Conservation (phyloP, 768 basidiomycete species). For the Nevesoporus exiguus region DNA sequence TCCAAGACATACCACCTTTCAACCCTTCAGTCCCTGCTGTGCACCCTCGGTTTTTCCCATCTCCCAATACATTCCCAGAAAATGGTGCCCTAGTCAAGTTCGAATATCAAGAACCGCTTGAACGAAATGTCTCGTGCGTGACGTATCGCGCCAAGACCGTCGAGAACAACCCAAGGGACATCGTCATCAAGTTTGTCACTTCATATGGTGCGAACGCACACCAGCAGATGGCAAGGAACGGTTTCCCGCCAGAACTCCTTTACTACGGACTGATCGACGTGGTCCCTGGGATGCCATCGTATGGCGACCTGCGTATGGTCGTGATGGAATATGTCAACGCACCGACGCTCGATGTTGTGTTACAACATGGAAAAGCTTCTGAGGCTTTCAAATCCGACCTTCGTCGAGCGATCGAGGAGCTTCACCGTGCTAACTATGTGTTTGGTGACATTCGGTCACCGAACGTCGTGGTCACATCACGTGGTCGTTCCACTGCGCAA, state of each 20-base stretch:
- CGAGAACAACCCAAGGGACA: background rate
- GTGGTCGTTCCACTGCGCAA: background rate
- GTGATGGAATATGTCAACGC: background rate
- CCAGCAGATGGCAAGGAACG: constrained; percentile 25
- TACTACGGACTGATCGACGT: constrained; percentile 27
- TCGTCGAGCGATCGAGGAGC: background rate
- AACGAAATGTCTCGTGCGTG: constrained; percentile 15
- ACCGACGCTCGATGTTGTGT: background rate
- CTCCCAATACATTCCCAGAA: background rate
- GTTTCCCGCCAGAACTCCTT: constrained; percentile 30
- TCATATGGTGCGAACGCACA: constrained; percentile 34
- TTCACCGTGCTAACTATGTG: background rate
- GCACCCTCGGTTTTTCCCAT: constrained; percentile 23
- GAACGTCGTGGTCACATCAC: background rate
- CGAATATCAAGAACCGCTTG: constrained; percentile 21
- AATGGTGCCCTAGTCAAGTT: constrained; percentile 9
- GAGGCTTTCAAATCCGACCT: background rate
- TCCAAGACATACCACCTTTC: background rate
- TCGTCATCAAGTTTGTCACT: constrained; percentile 39
- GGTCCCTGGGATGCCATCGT: constrained; percentile 4
- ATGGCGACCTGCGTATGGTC: constrained; percentile 9
- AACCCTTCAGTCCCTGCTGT: background rate
- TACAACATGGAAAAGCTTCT: background rate
- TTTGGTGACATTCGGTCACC: background rate
- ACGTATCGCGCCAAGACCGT: constrained; percentile 23